Conservation (phyloP, 129 eudicot genomes). For the Tagetes patula region DNA sequence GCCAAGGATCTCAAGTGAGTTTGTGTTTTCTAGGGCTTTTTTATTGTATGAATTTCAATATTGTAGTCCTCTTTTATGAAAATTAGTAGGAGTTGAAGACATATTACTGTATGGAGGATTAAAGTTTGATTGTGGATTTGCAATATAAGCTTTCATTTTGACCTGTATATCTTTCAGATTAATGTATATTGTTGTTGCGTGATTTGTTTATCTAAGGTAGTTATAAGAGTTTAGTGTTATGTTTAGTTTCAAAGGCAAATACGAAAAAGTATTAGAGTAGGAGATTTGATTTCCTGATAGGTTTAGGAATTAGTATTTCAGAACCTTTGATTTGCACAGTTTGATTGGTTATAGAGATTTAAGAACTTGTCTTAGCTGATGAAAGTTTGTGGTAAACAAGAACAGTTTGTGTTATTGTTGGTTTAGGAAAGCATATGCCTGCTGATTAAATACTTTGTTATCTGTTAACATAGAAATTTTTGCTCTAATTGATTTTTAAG, state of each 20-base stretch:
- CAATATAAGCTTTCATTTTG: not conserved
- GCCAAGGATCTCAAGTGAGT: slow-evolving; percentile 58
- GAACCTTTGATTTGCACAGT: not conserved
- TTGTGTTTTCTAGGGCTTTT: not conserved
- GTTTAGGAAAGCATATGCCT: not conserved
- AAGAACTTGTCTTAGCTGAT: not conserved
- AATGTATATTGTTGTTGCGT: not conserved
- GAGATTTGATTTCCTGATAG: not conserved
- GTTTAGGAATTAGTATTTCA: not conserved
- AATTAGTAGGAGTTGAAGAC: not conserved
- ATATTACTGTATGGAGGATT: not conserved
- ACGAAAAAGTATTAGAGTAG: not conserved
- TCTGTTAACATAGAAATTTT: not conserved
- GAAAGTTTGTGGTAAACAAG: too few species aligned
- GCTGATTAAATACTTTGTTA: not conserved
- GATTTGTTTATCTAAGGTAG: not conserved
- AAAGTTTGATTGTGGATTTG: not conserved
- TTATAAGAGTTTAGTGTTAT: not conserved
- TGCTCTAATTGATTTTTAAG: not conserved
- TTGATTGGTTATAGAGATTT: not conserved
- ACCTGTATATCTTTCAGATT: not conserved
- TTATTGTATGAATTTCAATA: slow-evolving; percentile 3
- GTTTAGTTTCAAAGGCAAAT: not conserved
- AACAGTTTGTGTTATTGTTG: not conserved
- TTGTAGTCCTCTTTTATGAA: not conserved